Evolutionary conservation across 805 yeast genomes (phyloP), one percentile per base, ranked within the genome.

Genomic region (Deakozyma indianensis): DNA sequence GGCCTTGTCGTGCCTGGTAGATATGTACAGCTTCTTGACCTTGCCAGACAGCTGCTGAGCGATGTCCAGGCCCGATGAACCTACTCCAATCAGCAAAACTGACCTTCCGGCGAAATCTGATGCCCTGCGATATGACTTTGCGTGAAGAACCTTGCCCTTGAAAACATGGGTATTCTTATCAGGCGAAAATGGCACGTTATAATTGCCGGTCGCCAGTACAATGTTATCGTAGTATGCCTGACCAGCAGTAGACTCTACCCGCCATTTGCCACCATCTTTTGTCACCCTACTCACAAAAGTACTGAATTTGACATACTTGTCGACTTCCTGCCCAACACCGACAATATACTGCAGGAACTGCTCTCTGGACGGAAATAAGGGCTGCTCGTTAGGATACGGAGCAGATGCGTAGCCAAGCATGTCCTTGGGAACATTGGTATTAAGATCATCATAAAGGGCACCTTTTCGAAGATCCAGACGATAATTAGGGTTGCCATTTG

Each of bases 1-100:
- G 49, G 67, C 67, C 24, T 60, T 51, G 1, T 74, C 74, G 16
- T 22, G 49, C 50, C 82, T 64, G 14, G 68, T 62, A 9, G 80
- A 70, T 48, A 75, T 70, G 54, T 69, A 68, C 14, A 78, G 64
- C 43, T 54, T 51, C 7, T 68, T 60, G 41, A 73, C 62, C 2
- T 48, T 55, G 2, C 66, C 63, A 1, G 78, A 73, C 18, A 79
- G 55, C 56, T 82, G 88, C 47, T 69, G 71, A 2, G 85, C 74
- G 38, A 83, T 65, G 56, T 86, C 95, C 18, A 76, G 73, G 23
- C 90, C 95, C 24, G 86, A 77, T 2, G 92, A 81, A 9, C 80
- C 77, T 53, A 78, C 80, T 0, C 94, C 94, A n/a, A 84, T 74
- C 4, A 83, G 70, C 41, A 84, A 59, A 15, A 79, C 75, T 25